Percentiles rank a stretch among this genome's conserved stretches.
Conservation (phyloP, 83 land plant species). For the Diphasiastrum complanatum region DNA sequence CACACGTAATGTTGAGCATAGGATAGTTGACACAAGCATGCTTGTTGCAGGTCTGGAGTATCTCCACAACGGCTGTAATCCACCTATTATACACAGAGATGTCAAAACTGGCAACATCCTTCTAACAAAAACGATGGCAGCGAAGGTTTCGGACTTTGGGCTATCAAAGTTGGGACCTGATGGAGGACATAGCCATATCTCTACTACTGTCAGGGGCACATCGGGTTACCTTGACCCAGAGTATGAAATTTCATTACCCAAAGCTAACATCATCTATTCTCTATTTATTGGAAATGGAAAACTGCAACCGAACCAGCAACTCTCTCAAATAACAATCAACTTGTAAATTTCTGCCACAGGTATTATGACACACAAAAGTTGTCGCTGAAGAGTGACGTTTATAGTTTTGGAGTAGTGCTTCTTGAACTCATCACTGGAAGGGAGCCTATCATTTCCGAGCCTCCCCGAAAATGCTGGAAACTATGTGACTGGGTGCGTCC, state of each 20-base stretch:
- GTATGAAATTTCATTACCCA: no score
- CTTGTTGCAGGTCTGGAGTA: background rate
- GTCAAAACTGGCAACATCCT: conserved; percentile 6
- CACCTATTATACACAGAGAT: conserved; percentile 4
- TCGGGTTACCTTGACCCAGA: conserved; percentile 6
- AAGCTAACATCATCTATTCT: no score
- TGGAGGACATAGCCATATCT: background rate
- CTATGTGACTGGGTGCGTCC: background rate
- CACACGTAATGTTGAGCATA: no score
- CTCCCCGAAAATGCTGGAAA: background rate
- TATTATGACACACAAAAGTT: background rate
- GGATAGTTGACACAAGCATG: no score
- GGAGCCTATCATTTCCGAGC: background rate
- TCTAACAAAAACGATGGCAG: background rate
- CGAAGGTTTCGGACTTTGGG: conserved; percentile 10
- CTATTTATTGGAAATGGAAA: no score
- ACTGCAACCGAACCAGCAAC: no score
- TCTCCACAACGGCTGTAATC: conserved; percentile 4
- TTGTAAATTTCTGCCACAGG: no score
- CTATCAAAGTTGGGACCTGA: conserved; percentile 1
- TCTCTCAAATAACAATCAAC: no score
- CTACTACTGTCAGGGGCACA: background rate
- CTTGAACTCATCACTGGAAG: conserved; percentile 5
- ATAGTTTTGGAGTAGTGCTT: background rate
- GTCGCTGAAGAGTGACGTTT: background rate